These are phyloP conservation scores for Thermothelomyces thermophilus DNA, from an alignment of 2,329 filamentous ascomycete genomes.

Conservation along the genomic window DNA sequence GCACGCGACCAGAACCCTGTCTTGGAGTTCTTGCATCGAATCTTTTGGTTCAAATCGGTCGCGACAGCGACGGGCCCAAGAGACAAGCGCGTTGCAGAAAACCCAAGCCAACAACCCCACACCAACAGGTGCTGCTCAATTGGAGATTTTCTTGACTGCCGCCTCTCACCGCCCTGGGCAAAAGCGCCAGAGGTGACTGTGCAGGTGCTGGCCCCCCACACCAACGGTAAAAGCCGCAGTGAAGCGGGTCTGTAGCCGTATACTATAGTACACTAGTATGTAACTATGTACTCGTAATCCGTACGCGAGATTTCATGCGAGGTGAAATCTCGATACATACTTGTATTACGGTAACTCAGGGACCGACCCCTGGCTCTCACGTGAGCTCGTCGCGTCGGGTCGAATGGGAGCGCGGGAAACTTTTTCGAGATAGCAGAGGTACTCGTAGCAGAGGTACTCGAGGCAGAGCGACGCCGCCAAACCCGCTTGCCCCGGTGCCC, in stretches of 20 bases:
- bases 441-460: no score
- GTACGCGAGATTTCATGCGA: no score
- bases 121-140: constrained; percentile 11
- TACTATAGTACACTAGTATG: no score
- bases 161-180: constrained; percentile 8
- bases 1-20: not conserved
- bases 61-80: not conserved
- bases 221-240: constrained; percentile 3
- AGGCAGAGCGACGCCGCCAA: constrained; percentile 4
- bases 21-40: no score
- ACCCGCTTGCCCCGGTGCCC: not conserved
- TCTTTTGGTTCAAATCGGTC: not conserved
- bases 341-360: not conserved
- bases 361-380: constrained; percentile 7
- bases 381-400: constrained; percentile 11
- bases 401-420: constrained; percentile 11
- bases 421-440: constrained; percentile 12
- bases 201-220: constrained; percentile 1
- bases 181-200: not conserved
- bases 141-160: constrained; percentile 16
- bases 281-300: no score
- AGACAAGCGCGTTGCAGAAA: constrained; percentile 4
- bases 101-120: constrained; percentile 11
- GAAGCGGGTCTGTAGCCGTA: not conserved
- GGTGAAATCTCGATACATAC: no score